Evolutionary conservation across 2,329 filamentous ascomycete species (phyloP), one percentile per base, ranked within the genome.

Genomic region (Aureobasidium uvarum): DNA sequence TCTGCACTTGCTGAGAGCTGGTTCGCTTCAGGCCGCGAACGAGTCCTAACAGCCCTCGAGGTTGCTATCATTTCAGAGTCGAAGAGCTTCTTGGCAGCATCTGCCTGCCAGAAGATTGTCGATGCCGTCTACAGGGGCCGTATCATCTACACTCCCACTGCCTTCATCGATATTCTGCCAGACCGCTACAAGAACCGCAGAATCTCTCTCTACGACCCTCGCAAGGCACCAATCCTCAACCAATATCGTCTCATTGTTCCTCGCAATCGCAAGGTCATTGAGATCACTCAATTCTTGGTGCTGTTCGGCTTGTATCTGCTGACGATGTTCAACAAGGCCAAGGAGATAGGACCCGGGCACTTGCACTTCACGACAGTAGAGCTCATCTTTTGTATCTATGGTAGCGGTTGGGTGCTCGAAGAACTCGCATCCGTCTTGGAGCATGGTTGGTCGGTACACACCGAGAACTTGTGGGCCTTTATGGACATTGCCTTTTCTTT

Each of bases 381-480:
- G 76, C 73, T 86, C 0, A 76, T 85, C 5, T 96, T 95, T 75
- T 81, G 85, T 31, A 74, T 94, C 1, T 96, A 91, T 72, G 86
- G 87, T 1, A 85, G 88, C 67, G 91, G 91, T 20, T 95, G 91
- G 91, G 86, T 86, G 2, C 78, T 93, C 38, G 90, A 94, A 73
- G 89, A 92, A 72, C 85, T 91, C 71, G 88, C 89, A 1, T 91
- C 89, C 0, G 88, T 92, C 33, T 75, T 91, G 18, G 90, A 91
- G 69, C 91, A 95, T 73, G 82, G 84, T 58, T 86, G 90, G 90
- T 85, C 86, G 66, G 91, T 95, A 1, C 93, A 95, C 72, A 92
- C 91, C 0, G 90, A 96, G 74, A 94, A 95, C 70, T 79, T 96
- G 3, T 96, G 91, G 91, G 92, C 90, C 0, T 95, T 96, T 71